Conservation (phyloP, 257 asterid species). For the Prunella vulgaris region DNA sequence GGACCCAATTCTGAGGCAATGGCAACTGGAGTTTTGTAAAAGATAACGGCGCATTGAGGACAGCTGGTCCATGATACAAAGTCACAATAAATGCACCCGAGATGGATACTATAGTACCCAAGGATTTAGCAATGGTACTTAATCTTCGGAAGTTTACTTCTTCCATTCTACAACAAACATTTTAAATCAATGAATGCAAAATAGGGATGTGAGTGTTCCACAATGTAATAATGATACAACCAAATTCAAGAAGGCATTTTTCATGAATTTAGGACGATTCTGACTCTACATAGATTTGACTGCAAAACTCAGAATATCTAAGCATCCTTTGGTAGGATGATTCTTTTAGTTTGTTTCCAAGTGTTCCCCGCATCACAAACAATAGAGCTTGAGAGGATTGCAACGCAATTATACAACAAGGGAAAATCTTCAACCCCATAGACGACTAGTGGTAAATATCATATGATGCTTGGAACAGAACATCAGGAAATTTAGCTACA, state of each 20-base stretch:
- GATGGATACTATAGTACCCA: conserved; percentile 48
- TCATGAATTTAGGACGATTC: not conserved
- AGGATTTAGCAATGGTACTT: conserved; percentile 38
- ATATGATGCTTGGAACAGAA: too few species aligned
- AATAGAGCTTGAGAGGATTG: too few species aligned
- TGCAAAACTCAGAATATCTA: not conserved
- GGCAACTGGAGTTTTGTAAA: conserved; percentile 21
- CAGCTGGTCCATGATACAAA: conserved; percentile 47
- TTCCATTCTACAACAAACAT: conserved; percentile 47
- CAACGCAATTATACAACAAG: too few species aligned
- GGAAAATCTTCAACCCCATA: too few species aligned
- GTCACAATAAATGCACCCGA: conserved; percentile 52
- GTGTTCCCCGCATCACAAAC: too few species aligned
- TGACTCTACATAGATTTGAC: not conserved
- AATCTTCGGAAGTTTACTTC: conserved; percentile 28
- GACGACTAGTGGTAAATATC: too few species aligned
- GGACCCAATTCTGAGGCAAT: conserved; percentile 36
- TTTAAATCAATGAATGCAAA: conserved; percentile 7
- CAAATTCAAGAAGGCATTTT: not conserved
- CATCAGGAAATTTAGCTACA: too few species aligned
- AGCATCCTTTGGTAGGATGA: not conserved
- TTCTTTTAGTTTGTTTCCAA: too few species aligned
- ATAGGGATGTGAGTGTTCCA: not conserved
- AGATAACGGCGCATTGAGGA: conserved; percentile 31
- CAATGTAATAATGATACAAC: not conserved